Conservation (phyloP, 345 rosid species). For the Hirschfeldia incana region DNA sequence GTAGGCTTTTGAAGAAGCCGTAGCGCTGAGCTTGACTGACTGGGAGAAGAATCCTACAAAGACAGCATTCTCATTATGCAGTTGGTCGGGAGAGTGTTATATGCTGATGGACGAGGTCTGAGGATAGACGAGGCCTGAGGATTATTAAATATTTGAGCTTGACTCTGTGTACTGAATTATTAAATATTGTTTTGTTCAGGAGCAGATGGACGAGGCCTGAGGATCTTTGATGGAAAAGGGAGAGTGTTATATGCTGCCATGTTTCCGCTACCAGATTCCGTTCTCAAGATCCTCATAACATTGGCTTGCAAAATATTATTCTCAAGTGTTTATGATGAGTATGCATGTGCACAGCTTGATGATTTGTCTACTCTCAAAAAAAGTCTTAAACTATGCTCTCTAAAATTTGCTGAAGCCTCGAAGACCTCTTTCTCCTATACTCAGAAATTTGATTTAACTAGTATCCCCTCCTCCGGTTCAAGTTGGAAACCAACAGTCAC, state of each 20-base stretch:
- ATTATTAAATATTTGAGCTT: too few relatives aligned
- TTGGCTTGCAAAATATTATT: slow-evolving; percentile 23
- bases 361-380: slow-evolving; percentile 26
- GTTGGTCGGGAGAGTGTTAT: not conserved
- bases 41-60: slow-evolving; percentile 95
- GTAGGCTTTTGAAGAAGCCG: not conserved
- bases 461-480: not conserved
- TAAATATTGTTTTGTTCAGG: slow-evolving; percentile 20
- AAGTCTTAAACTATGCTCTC: not conserved
- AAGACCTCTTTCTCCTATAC: not conserved
- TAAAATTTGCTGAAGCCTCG: not conserved
- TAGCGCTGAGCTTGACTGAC: slow-evolving; percentile 51
- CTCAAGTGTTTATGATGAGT: slow-evolving; percentile 31
- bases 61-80: slow-evolving; percentile 98
- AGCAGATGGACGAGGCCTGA: slow-evolving; percentile 46
- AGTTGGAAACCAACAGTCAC: not conserved
- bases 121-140: too few relatives aligned
- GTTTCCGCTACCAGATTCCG: not conserved
- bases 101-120: too few relatives aligned
- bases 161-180: slow-evolving; percentile 7
- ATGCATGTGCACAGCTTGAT: slow-evolving; percentile 38
- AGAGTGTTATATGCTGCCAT: slow-evolving; percentile 9
- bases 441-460: not conserved
- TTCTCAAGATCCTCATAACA: slow-evolving; percentile 23
- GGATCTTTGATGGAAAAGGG: slow-evolving; percentile 2